Percentiles rank a stretch among this genome's conserved stretches.
Evolutionary conservation across 768 basidiomycete genomes (phyloP).

Genomic region (Sistotremastrum niveocremeum): DNA sequence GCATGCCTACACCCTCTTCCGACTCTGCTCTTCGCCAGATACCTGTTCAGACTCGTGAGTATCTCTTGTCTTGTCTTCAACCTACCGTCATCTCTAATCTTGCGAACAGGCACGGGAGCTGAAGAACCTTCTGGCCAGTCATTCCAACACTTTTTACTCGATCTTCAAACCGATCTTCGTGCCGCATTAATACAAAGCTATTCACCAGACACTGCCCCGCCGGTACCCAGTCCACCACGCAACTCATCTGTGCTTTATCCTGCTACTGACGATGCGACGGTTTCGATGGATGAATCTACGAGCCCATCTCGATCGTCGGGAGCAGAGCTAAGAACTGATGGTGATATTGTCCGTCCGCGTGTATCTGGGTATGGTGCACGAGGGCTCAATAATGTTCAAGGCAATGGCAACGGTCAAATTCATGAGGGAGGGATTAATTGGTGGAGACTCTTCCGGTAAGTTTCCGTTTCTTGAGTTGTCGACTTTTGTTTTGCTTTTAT

Average conservation of each 20-base stretch:
- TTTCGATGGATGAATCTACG: background rate
- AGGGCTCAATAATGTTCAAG: too few species aligned
- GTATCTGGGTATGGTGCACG: too few species aligned
- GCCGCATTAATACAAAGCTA: constrained; percentile 37
- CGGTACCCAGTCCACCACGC: background rate
- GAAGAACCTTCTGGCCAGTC: background rate
- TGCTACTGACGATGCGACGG: background rate
- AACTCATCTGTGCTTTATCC: constrained; percentile 2
- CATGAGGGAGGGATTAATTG: constrained; percentile 44
- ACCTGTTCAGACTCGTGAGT: background rate
- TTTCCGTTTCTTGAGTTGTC: too few species aligned
- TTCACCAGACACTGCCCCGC: constrained; percentile 1
- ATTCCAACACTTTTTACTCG: constrained; percentile 74
- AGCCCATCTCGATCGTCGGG: too few species aligned
- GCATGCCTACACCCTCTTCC: constrained; percentile 6
- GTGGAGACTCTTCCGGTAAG: constrained; percentile 68
- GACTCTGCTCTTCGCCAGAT: background rate
- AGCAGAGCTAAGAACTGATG: background rate
- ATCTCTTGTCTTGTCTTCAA: too few species aligned
- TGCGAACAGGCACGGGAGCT: background rate
- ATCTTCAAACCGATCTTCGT: constrained; percentile 63
- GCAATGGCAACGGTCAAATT: constrained; percentile 8
- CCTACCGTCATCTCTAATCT: background rate
- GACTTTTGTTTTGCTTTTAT: too few species aligned
- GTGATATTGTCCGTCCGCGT: too few species aligned